A percentile compares a stretch with the other conserved stretches of the same genome.
These are phyloP conservation scores for Cyclotella choctawhatcheeana DNA, from an alignment of 108 stramenopile species.

Conservation along the genomic window DNA sequence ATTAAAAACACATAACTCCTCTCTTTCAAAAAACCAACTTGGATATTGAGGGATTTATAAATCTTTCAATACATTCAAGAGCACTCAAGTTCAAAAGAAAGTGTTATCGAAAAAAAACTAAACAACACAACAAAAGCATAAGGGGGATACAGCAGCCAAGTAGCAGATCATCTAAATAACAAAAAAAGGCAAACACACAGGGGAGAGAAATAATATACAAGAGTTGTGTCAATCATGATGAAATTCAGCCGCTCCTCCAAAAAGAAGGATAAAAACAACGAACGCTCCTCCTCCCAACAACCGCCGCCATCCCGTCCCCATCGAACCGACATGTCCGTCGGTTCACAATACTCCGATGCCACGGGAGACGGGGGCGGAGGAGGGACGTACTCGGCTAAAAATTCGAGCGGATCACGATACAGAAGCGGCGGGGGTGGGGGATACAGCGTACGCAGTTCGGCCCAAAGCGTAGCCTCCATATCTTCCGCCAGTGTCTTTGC, in stretches of 20 bases:
- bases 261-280: constrained; percentile 33
- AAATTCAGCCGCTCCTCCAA: constrained; percentile 50
- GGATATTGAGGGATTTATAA: too few relatives aligned
- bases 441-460: constrained; percentile 16
- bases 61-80: too few relatives aligned
- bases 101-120: too few relatives aligned
- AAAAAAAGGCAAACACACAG: too few relatives aligned
- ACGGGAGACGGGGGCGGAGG: constrained; percentile 1
- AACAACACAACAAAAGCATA: too few relatives aligned
- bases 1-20: too few relatives aligned
- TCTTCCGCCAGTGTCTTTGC: constrained; percentile 13
- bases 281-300: neutral
- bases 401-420: constrained; percentile 1
- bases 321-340: constrained; percentile 11
- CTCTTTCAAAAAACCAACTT: too few relatives aligned
- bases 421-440: neutral
- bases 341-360: constrained; percentile 26
- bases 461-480: constrained; percentile 23
- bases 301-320: neutral
- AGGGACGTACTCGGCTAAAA: neutral
- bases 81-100: too few relatives aligned
- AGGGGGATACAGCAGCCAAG: too few relatives aligned
- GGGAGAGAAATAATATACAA: too few relatives aligned
- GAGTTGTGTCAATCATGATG: constrained; percentile 17
- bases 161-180: too few relatives aligned